Evolutionary conservation across 306 rosid genomes (phyloP).

Genomic region (Vachellia collinsii): DNA sequence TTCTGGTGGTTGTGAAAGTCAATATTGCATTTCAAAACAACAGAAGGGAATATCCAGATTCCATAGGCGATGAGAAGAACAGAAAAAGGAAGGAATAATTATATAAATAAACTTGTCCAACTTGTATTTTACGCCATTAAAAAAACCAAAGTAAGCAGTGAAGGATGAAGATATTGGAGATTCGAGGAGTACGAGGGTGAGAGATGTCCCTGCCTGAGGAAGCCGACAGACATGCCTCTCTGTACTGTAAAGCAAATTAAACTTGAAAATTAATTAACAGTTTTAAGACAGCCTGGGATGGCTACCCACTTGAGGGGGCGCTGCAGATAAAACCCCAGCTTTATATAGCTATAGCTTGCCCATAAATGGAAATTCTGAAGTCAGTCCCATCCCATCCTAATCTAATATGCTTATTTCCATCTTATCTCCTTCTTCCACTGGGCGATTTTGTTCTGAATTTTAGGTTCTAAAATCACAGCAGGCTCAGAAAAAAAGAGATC

Average conservation of each 20-base stretch:
- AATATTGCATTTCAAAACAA: too few species aligned
- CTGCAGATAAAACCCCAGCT: not conserved
- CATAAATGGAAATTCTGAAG: slow-evolving; percentile 16
- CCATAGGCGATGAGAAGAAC: too few species aligned
- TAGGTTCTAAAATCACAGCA: not conserved
- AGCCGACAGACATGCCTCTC: not conserved
- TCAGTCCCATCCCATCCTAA: too few species aligned
- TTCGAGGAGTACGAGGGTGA: slow-evolving; percentile 1
- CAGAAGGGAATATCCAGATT: not conserved
- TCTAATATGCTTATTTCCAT: not conserved
- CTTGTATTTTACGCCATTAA: not conserved
- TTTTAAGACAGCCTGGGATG: not conserved
- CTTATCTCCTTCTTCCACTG: not conserved
- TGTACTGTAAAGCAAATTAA: not conserved
- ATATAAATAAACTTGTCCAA: not conserved
- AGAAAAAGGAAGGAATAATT: too few species aligned
- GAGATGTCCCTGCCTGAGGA: not conserved
- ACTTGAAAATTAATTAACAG: not conserved
- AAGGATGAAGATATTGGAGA: not conserved
- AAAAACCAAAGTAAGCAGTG: not conserved
- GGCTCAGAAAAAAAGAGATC: too few species aligned
- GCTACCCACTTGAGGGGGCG: not conserved
- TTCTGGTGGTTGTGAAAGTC: too few species aligned
- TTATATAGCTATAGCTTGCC: not conserved
- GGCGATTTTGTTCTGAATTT: not conserved